phyloP scores from a whole-genome alignment of 768 basidiomycete species.

The Podaxis sp. region DNA sequence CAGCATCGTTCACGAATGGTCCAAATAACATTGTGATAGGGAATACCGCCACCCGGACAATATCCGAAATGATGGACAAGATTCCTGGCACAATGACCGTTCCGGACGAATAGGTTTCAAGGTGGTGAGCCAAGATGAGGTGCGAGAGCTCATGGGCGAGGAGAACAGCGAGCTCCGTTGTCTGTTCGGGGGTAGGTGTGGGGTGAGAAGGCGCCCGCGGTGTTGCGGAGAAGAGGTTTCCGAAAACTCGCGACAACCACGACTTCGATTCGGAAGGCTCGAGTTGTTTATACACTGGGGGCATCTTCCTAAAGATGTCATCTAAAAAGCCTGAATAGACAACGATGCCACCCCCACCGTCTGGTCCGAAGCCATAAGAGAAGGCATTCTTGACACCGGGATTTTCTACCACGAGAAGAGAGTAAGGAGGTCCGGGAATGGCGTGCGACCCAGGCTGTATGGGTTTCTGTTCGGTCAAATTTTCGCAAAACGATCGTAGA shows the following conservation, averaged over 20 bases:
- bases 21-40: conserved; percentile 91
- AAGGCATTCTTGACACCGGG: conserved; percentile 89
- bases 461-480: conserved; percentile 42
- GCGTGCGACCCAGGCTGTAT: conserved; percentile 47
- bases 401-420: conserved; percentile 84
- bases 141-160: conserved; percentile 95
- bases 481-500: conserved; percentile 58
- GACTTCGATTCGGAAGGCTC: conserved; percentile 30
- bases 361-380: conserved; percentile 91
- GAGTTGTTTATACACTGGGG: conserved; percentile 24
- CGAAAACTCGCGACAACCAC: conserved; percentile 50
- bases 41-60: conserved; percentile 77
- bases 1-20: conserved; percentile 93
- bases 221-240: conserved; percentile 38
- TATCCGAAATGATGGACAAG: conserved; percentile 73
- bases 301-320: conserved; percentile 64
- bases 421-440: conserved; percentile 84
- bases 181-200: conserved; percentile 77
- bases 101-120: conserved; percentile 86
- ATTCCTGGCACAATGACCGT: conserved; percentile 82
- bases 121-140: conserved; percentile 85
- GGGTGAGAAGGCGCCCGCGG: conserved; percentile 38
- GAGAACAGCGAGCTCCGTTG: conserved; percentile 83
- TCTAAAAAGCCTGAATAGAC: conserved; percentile 94
- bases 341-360: conserved; percentile 91